A percentile compares a stretch with the other conserved stretches of the same genome.
phyloP scores from a whole-genome alignment of 176 grass and related monocot species.

The sorghum (Sorghum bicolor) region DNA sequence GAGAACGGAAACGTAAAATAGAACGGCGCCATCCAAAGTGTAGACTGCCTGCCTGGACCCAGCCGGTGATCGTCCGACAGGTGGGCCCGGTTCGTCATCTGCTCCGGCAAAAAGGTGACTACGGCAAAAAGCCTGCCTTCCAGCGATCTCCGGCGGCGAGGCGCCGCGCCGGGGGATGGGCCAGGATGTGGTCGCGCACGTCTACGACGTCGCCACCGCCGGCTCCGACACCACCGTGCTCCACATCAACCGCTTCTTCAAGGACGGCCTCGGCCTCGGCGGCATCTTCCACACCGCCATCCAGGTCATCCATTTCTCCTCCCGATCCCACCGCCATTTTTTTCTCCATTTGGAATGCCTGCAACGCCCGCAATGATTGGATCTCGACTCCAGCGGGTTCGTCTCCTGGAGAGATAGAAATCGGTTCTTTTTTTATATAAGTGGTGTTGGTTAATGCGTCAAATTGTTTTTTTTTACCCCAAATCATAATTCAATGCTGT shows the following conservation, averaged over 20 bases:
- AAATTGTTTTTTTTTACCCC: background rate
- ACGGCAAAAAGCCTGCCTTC: background rate
- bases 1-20: background rate
- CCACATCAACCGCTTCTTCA: conserved; percentile 66
- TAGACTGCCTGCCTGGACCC: too few relatives aligned
- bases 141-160: conserved; percentile 13
- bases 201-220: conserved; percentile 49
- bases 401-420: background rate
- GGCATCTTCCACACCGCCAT: conserved; percentile 73
- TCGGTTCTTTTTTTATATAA: background rate
- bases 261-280: conserved; percentile 55
- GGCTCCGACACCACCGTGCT: conserved; percentile 43
- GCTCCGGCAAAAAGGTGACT: background rate
- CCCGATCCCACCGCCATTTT: background rate
- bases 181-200: conserved; percentile 49
- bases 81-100: background rate
- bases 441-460: background rate
- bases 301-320: conserved; percentile 20
- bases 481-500: background rate
- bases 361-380: background rate
- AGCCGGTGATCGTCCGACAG: background rate
- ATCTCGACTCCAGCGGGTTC: background rate
- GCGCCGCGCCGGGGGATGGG: conserved; percentile 9
- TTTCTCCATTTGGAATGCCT: background rate
- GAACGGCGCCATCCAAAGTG: too few relatives aligned